Evolutionary conservation across 306 rosid species (phyloP).

Genomic region (Lathyrus aphaca): DNA sequence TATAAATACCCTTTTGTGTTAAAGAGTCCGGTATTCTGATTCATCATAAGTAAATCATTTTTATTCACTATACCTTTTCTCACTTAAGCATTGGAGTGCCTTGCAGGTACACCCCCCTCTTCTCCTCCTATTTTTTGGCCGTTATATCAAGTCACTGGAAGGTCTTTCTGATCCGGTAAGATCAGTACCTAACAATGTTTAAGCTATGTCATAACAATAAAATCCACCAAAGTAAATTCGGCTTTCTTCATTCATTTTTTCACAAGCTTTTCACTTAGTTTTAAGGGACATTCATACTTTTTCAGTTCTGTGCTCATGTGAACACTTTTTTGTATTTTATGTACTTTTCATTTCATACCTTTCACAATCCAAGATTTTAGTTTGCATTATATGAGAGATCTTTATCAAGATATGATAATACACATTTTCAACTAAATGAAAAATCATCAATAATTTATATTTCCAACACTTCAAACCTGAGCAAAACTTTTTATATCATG

Average conservation of each 20-base stretch:
- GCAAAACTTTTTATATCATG: slow-evolving; percentile 39
- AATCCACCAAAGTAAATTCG: background rate
- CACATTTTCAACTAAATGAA: background rate
- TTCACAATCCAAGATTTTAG: background rate
- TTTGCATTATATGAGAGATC: background rate
- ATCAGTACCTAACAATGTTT: too few relatives aligned
- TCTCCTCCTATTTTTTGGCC: too few relatives aligned
- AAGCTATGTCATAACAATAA: too few relatives aligned
- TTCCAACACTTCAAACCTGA: slow-evolving; percentile 25
- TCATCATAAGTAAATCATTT: too few relatives aligned
- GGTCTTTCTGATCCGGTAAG: too few relatives aligned
- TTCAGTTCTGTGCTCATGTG: background rate
- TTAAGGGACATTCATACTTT: background rate
- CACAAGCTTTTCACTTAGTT: background rate
- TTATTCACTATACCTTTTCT: too few relatives aligned
- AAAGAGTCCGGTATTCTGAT: too few relatives aligned
- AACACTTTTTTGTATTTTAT: background rate
- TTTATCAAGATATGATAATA: slow-evolving; percentile 22
- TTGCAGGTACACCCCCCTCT: too few relatives aligned
- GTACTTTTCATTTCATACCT: background rate
- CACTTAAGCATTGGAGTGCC: too few relatives aligned
- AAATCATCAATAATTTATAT: slow-evolving; percentile 7
- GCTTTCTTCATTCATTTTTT: background rate
- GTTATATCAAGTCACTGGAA: too few relatives aligned
- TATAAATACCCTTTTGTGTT: too few relatives aligned